These are phyloP conservation scores for Hypseocharis bilobata DNA, from an alignment of 441 rosid species.

Conservation along the genomic window DNA sequence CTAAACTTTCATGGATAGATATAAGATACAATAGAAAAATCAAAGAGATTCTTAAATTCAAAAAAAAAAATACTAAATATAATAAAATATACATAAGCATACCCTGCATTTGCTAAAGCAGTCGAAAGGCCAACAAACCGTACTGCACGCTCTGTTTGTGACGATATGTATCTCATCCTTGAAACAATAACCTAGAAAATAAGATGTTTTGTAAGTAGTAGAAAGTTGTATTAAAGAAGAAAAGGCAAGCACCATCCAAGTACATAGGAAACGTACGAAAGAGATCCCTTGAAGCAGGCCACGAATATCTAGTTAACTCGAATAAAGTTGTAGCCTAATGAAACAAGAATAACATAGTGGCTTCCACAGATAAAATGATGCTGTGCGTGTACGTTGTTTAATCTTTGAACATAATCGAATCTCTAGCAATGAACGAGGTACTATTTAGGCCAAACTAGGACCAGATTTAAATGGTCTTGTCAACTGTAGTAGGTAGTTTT, in stretches of 20 bases:
- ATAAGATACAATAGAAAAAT: not conserved
- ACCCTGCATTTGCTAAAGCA: conserved; percentile 99
- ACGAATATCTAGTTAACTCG: conserved; percentile 10
- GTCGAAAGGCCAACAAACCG: conserved; percentile 97
- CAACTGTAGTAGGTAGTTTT: too few species aligned
- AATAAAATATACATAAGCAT: conserved; percentile 17
- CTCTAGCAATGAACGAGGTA: not conserved
- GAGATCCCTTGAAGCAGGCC: not conserved
- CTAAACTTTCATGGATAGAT: conserved; percentile 9
- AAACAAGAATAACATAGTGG: too few species aligned
- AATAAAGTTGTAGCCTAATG: not conserved
- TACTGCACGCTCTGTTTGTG: conserved; percentile 85
- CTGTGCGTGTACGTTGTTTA: not conserved
- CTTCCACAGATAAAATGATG: too few species aligned
- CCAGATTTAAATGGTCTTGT: too few species aligned
- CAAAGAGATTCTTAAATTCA: conserved; percentile 5
- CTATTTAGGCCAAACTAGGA: not conserved
- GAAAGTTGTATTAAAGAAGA: not conserved
- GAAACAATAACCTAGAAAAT: conserved; percentile 87
- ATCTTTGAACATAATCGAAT: not conserved
- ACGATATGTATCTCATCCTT: conserved; percentile 97
- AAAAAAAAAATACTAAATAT: not conserved
- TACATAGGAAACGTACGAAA: not conserved
- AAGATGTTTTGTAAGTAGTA: not conserved
- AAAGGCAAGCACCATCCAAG: not conserved